phyloP scores from a whole-genome alignment of 768 basidiomycete genomes.

The Auricularia cornea region DNA sequence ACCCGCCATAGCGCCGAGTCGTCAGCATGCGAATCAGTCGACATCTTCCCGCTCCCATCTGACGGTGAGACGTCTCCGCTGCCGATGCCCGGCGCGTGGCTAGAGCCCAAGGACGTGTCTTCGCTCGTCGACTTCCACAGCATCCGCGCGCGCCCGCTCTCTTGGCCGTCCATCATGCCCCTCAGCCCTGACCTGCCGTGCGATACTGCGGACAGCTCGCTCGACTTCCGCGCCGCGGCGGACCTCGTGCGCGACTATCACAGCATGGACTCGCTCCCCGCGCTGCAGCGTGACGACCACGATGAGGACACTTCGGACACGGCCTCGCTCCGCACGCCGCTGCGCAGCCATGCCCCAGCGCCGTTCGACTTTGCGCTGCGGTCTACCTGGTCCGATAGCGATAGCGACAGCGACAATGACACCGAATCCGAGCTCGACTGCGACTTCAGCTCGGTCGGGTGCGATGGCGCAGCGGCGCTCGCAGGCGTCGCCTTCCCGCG shows the following conservation, averaged over 20 bases:
- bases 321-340: background rate
- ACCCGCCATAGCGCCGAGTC: no score
- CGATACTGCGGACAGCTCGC: background rate
- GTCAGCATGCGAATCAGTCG: no score
- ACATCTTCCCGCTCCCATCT: no score
- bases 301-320: background rate
- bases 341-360: background rate
- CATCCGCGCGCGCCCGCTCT: background rate
- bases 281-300: background rate
- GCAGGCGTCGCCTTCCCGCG: background rate
- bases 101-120: background rate
- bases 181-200: background rate
- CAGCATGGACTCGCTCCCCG: background rate
- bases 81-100: background rate
- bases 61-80: background rate
- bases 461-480: background rate
- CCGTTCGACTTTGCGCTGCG: background rate
- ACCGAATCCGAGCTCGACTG: background rate
- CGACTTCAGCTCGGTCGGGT: background rate
- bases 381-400: background rate
- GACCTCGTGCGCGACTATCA: background rate
- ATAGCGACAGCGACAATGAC: no score
- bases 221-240: background rate
- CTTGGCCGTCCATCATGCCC: background rate
- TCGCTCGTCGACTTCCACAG: background rate